These are phyloP conservation scores for Puccinia polysora DNA, from an alignment of 1,284 basidiomycete species.

Conservation along the genomic window DNA sequence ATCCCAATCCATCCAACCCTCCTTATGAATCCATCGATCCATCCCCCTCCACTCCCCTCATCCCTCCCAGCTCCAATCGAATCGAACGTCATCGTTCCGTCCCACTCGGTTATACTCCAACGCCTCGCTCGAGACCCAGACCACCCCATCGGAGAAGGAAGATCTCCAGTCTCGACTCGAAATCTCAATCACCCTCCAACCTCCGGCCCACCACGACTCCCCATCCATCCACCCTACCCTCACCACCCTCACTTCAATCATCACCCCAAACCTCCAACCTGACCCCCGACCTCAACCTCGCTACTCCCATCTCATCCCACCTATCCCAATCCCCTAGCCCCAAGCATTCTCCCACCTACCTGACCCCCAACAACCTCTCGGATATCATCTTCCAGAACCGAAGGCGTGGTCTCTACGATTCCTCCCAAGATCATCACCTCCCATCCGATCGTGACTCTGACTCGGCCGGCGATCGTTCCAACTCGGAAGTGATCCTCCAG, in stretches of 20 bases:
- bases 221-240: not conserved
- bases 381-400: slow-evolving; percentile 28
- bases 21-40: not conserved
- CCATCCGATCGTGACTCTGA: not conserved
- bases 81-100: slow-evolving; percentile 1
- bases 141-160: slow-evolving; percentile 27
- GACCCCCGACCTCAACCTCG: slow-evolving; percentile 2
- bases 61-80: not conserved
- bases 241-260: not conserved
- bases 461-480: not conserved
- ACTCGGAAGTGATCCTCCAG: not conserved
- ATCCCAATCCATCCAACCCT: not conserved
- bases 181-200: not conserved
- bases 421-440: not conserved
- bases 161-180: not conserved
- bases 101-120: not conserved
- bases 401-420: slow-evolving; percentile 23
- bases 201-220: not conserved
- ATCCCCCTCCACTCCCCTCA: not conserved
- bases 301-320: slow-evolving; percentile 7
- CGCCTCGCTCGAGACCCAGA: not conserved
- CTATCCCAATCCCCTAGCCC: not conserved
- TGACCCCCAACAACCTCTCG: slow-evolving; percentile 25
- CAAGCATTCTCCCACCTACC: not conserved
- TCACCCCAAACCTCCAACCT: not conserved